A percentile compares a stretch with the other conserved stretches of the same genome.
phyloP scores from a whole-genome alignment of 306 rosid species.

The Ormosia emarginata region DNA sequence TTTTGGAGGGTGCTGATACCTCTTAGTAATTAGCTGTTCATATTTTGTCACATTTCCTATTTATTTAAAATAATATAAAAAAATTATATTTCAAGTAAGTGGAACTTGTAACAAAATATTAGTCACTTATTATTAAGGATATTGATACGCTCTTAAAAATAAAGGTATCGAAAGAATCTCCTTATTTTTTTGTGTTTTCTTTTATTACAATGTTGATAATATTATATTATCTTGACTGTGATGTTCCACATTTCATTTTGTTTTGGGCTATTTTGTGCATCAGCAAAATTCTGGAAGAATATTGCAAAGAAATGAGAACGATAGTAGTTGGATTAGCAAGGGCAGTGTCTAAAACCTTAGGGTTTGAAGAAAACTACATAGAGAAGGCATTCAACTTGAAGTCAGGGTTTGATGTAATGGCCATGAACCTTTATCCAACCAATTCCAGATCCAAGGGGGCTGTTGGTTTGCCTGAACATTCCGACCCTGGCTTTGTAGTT shows the following conservation, averaged over 20 bases:
- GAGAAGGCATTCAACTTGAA: slow-evolving; percentile 45
- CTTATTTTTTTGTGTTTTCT: neutral
- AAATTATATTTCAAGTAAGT: too few relatives aligned
- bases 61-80: too few relatives aligned
- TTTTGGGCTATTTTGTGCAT: neutral
- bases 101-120: too few relatives aligned
- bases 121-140: too few relatives aligned
- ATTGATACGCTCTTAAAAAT: too few relatives aligned
- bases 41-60: too few relatives aligned
- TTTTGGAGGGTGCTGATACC: too few relatives aligned
- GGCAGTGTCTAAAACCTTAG: slow-evolving; percentile 39
- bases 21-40: too few relatives aligned
- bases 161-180: too few relatives aligned
- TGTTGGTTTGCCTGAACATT: slow-evolving; percentile 42
- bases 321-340: slow-evolving; percentile 34
- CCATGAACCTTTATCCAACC: slow-evolving; percentile 52
- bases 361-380: slow-evolving; percentile 50
- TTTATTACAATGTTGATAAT: neutral
- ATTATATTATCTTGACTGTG: neutral
- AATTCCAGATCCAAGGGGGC: slow-evolving; percentile 24
- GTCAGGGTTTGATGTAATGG: slow-evolving; percentile 49
- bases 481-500: slow-evolving; percentile 54
- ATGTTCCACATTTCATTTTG: neutral
- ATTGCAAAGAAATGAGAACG: slow-evolving; percentile 30
- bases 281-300: slow-evolving; percentile 40